Base-by-base conservation (phyloP, 1,284 basidiomycete genomes). In the Ganoderma lucidum region DNA sequence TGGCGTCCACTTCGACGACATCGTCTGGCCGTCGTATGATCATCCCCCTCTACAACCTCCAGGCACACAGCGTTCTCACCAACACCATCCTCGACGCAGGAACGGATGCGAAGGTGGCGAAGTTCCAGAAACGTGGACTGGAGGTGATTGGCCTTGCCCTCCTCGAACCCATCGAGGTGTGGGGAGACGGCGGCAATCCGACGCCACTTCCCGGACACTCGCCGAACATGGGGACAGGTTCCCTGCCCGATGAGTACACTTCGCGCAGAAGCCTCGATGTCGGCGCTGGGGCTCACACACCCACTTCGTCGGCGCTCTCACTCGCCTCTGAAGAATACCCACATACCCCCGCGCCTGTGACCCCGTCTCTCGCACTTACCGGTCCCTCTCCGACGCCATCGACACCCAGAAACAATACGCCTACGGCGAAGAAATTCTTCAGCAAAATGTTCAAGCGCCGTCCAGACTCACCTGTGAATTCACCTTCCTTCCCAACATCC, bases 91-190 rank as follows among this genome's bases (percentile, higher is more conserved):
- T 95, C 41, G 96, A 97, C 77, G 95, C 95, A 0, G 96, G 96
- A 3, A 99, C 97, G 0, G 97, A 99, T 73, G 94, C 94, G 39
- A 96, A 95, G 80, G 92, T 99, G 14, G 96, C 97, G 19, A 96
- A 93, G 77, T 98, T 98, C 78, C 85, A 88, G 72, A 95, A 92
- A 76, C 90, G 93, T 17, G 93, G 94, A 0, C 83, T 96, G n/a
- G 96, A 97, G 78, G 84, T 97, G 37, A 85, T 93, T 45, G 91
- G 91, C 41, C 85, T 96, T 3, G 94, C 92, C 2, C 78, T 92
- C 14, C 83, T 96, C 9, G 96, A 96, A 77, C 91, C 93, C 1
- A 83, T 94, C n/a, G 95, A 97, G 78, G 88, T 96, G 1, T 94
- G 91, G 88, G 79, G 75, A 6, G 75, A 74, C 14, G 73, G 73